Conservation (phyloP, 495 filamentous ascomycete species). For the Achaetomiella virescens region DNA sequence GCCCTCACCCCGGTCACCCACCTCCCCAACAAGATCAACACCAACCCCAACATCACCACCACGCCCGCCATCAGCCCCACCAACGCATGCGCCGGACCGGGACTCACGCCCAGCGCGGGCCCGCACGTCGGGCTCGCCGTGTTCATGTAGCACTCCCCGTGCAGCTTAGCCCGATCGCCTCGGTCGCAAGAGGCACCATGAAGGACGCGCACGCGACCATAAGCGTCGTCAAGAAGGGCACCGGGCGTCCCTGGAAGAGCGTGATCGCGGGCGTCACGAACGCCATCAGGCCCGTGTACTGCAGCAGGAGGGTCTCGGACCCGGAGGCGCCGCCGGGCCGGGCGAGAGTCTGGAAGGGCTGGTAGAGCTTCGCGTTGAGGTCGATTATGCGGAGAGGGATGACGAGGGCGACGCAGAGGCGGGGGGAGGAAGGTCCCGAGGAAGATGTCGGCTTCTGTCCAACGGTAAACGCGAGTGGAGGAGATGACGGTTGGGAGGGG, state of each 20-base stretch:
- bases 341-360: slow-evolving; percentile 33
- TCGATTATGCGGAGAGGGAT: slow-evolving; percentile 34
- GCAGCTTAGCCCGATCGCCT: slow-evolving; percentile 34
- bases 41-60: slow-evolving; percentile 19
- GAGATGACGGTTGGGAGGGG: slow-evolving; percentile 11
- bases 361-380: slow-evolving; percentile 34
- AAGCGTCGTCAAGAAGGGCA: slow-evolving; percentile 29
- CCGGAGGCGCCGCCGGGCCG: slow-evolving; percentile 13
- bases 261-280: slow-evolving; percentile 21
- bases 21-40: slow-evolving; percentile 16
- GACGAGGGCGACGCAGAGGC: slow-evolving; percentile 26
- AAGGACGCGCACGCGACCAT: slow-evolving; percentile 25
- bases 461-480: slow-evolving; percentile 17
- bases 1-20: slow-evolving; percentile 28
- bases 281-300: slow-evolving; percentile 24
- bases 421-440: slow-evolving; percentile 30
- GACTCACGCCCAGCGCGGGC: slow-evolving; percentile 27
- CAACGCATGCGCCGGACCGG: slow-evolving; percentile 20
- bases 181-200: slow-evolving; percentile 29
- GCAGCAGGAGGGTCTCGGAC: slow-evolving; percentile 22
- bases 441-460: slow-evolving; percentile 28
- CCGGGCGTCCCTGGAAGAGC: slow-evolving; percentile 22
- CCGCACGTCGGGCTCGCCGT: slow-evolving; percentile 24
- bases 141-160: slow-evolving; percentile 26
- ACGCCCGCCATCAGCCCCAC: slow-evolving; percentile 24